These are phyloP conservation scores for Bipolaris victoriae DNA, from an alignment of 2,329 filamentous ascomycete species.

Conservation along the genomic window DNA sequence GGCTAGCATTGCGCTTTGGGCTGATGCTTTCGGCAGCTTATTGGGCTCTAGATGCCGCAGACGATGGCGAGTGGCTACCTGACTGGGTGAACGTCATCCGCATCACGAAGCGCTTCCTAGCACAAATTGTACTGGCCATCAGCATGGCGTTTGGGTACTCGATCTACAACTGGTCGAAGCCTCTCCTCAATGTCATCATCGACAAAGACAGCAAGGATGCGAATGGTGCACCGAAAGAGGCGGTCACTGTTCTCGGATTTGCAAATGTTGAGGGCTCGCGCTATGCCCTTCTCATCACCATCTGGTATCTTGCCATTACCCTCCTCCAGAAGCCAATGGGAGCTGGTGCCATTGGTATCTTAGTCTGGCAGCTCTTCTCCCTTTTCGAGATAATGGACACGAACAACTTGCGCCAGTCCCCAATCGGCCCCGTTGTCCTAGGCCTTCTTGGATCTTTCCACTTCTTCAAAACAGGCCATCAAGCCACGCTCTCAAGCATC, in stretches of 20 bases:
- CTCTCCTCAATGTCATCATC: constrained; percentile 75
- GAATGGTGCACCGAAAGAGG: constrained; percentile 43
- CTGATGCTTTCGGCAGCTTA: constrained; percentile 78
- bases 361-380: constrained; percentile 88
- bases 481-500: constrained; percentile 83
- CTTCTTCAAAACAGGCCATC: constrained; percentile 98
- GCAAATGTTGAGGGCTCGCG: constrained; percentile 91
- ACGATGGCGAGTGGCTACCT: constrained; percentile 81
- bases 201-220: constrained; percentile 29
- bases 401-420: constrained; percentile 66
- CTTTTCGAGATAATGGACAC: constrained; percentile 69
- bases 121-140: constrained; percentile 79
- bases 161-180: constrained; percentile 84
- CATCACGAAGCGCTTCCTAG: constrained; percentile 74
- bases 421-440: constrained; percentile 83
- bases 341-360: constrained; percentile 78
- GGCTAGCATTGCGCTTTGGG: constrained; percentile 75
- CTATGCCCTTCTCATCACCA: constrained; percentile 82
- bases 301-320: constrained; percentile 76
- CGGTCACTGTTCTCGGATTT: constrained; percentile 84
- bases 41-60: constrained; percentile 88
- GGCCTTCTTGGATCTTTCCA: constrained; percentile 91
- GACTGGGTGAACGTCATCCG: constrained; percentile 65
- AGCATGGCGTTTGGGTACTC: constrained; percentile 83
- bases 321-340: constrained; percentile 96